Evolutionary conservation across 768 basidiomycete genomes (phyloP), one percentile per base, ranked within the genome.

Genomic region (Tylopilus balloui): DNA sequence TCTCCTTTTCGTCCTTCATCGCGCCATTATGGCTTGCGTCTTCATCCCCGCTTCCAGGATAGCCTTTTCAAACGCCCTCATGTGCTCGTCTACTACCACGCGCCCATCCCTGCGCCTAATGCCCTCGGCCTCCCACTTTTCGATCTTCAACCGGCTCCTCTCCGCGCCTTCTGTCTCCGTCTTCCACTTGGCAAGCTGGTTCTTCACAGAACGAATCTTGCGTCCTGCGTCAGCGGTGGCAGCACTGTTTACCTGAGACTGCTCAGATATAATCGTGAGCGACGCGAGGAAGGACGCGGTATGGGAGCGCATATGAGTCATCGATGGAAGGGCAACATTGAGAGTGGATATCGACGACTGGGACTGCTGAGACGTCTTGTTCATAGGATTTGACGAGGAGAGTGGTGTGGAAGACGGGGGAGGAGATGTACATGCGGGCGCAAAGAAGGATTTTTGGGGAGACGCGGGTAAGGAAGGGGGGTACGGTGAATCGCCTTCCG

Each of bases 151-250:
- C 28, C 86, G 78, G 60, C 90, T 92, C 39, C 80, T 78, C 63
- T 92, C 90, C 34, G 88, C 90, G 53, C 83, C 87, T 56, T 92
- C 90, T 78, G 84, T 89, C 47, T 92, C 90, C 27, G 78, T 75
- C 47, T 83, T 77, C 84, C 87, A 88, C 19, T 81, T 86, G 6
- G 83, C 84, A 25, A 92, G 68, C 56, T 86, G 87, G 59, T 92
- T 91, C 71, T 88, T 89, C 53, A 92, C 69, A 13, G 87, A 86
- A 42, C 91, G 84, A 35, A 94, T 83, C 68, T 88, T 91, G 32
- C 91, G 78, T 39, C 88, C 89, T 0, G 90, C 86, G 49, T 94
- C 91, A 1, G 89, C 83, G 10, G 88, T 85, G 4, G 84, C 86
- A 1, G 87, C 92, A 10, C 84, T 82, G 59, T 91, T 90, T 42